phyloP scores from a whole-genome alignment of 495 filamentous ascomycete genomes.

The Lasiosphaeria miniovina region DNA sequence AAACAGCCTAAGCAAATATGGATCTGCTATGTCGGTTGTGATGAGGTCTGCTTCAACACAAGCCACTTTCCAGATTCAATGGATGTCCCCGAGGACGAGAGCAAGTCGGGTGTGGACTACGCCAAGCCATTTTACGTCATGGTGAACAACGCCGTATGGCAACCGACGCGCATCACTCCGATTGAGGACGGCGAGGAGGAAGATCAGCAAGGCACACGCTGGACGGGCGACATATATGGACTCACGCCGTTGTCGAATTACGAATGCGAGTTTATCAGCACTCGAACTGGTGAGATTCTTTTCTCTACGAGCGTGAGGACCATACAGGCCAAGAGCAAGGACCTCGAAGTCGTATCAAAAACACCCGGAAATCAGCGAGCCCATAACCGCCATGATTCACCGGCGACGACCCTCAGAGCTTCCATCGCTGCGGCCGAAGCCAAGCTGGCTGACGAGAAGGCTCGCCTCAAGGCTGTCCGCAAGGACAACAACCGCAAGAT shows the following conservation, averaged over 20 bases:
- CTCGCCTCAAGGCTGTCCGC: constrained; percentile 68
- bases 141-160: constrained; percentile 87
- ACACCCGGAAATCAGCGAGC: constrained; percentile 50
- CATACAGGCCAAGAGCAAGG: constrained; percentile 63
- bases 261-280: constrained; percentile 77
- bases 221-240: constrained; percentile 84
- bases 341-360: constrained; percentile 50
- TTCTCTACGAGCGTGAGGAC: constrained; percentile 81
- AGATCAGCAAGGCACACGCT: constrained; percentile 46
- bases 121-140: constrained; percentile 80
- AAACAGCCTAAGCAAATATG: constrained; percentile 74
- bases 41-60: constrained; percentile 78
- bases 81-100: constrained; percentile 20
- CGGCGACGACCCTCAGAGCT: constrained; percentile 81
- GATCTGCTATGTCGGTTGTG: constrained; percentile 80
- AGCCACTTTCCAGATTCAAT: constrained; percentile 55
- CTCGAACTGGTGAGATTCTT: constrained; percentile 66
- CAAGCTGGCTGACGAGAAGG: constrained; percentile 73
- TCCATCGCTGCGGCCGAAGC: constrained; percentile 78
- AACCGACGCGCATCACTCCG: constrained; percentile 67
- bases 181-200: constrained; percentile 55
- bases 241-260: constrained; percentile 84
- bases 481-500: constrained; percentile 76
- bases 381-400: constrained; percentile 72
- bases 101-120: constrained; percentile 51